These are phyloP conservation scores for Diaporthe aspalathi DNA, from an alignment of 2,329 filamentous ascomycete species.

Conservation along the genomic window DNA sequence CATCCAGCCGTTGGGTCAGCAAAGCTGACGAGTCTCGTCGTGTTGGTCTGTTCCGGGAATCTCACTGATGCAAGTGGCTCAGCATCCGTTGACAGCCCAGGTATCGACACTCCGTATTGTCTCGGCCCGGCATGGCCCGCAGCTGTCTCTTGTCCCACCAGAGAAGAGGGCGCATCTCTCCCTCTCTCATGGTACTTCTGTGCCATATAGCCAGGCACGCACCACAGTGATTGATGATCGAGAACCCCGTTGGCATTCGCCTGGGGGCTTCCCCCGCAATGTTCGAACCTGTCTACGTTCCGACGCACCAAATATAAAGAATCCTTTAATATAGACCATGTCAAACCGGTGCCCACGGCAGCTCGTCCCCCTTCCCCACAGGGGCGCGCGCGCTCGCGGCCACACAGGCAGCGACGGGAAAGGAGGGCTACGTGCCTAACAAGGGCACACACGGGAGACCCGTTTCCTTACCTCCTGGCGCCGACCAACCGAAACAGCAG, in stretches of 20 bases:
- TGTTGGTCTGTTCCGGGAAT: not conserved
- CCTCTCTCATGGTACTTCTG: not conserved
- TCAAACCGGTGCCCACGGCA: not conserved
- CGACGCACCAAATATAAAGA: not conserved
- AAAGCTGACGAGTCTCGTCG: not conserved
- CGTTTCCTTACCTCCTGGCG: not conserved
- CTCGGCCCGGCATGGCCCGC: conserved; percentile 1
- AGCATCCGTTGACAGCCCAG: not conserved
- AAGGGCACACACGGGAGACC: not conserved
- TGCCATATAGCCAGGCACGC: not conserved
- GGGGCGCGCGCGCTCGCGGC: not conserved
- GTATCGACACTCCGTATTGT: not conserved
- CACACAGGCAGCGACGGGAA: not conserved
- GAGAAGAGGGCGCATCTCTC: too few species aligned
- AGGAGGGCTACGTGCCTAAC: not conserved
- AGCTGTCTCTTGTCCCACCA: not conserved
- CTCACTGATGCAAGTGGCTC: too few species aligned
- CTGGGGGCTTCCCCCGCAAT: not conserved
- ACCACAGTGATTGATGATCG: not conserved
- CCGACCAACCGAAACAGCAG: not conserved
- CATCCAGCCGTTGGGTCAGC: not conserved
- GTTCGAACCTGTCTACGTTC: too few species aligned
- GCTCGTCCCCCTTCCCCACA: not conserved
- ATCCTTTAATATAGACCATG: not conserved
- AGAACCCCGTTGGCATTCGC: not conserved